Evolutionary conservation across 495 filamentous ascomycete genomes (phyloP).

Genomic region (Astrothelium macrocarpum): DNA sequence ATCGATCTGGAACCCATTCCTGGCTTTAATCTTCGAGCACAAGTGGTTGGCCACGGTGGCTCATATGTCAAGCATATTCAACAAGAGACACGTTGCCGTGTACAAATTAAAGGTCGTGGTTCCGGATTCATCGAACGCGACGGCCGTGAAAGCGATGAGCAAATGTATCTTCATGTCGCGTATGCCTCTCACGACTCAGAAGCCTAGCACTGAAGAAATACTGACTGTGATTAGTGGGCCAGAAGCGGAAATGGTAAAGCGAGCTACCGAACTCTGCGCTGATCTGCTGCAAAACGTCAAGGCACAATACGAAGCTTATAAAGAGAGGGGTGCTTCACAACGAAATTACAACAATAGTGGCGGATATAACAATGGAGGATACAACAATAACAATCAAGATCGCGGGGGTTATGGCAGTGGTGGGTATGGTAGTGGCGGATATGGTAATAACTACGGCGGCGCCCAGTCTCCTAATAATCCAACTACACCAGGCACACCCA

Average conservation of each 20-base stretch:
- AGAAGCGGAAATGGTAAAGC: constrained; percentile 73
- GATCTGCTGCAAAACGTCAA: constrained; percentile 76
- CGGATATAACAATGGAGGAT: constrained; percentile 18
- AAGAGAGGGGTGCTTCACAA: constrained; percentile 68
- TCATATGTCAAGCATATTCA: constrained; percentile 97
- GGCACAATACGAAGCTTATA: constrained; percentile 80
- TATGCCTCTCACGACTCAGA: constrained; percentile 36
- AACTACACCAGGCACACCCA: constrained; percentile 15
- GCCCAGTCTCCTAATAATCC: constrained; percentile 26
- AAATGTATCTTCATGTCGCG: constrained; percentile 94
- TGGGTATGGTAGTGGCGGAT: constrained; percentile 27
- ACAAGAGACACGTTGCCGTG: constrained; percentile 82
- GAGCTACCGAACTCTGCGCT: constrained; percentile 78
- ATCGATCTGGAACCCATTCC: constrained; percentile 82
- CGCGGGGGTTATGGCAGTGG: constrained; percentile 23
- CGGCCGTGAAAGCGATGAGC: constrained; percentile 79
- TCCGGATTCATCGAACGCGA: constrained; percentile 86
- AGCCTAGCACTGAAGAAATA: not conserved
- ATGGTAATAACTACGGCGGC: constrained; percentile 15
- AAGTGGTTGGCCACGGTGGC: constrained; percentile 88
- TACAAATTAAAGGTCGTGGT: constrained; percentile 96
- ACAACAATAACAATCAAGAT: constrained; percentile 6
- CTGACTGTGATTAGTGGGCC: constrained; percentile 60
- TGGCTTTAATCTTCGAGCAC: constrained; percentile 93
- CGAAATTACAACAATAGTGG: constrained; percentile 45